Evolutionary conservation across 768 basidiomycete genomes (phyloP).

Genomic region (Mycena crocata): DNA sequence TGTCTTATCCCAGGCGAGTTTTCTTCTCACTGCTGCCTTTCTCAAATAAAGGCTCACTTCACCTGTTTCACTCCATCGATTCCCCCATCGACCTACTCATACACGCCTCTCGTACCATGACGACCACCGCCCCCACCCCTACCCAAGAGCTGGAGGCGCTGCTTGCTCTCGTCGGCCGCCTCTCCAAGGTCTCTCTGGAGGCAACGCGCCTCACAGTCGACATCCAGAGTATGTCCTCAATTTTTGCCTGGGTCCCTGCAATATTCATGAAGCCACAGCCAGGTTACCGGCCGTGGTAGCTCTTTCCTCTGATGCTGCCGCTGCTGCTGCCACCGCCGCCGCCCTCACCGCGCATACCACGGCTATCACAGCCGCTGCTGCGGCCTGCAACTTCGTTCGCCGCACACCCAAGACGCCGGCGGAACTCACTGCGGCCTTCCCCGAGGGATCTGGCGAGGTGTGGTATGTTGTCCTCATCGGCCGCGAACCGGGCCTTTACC

Average conservation of each 20-base stretch:
- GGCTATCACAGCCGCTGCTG: neutral
- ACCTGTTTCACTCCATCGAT: neutral
- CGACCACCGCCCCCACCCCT: neutral
- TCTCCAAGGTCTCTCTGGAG: neutral
- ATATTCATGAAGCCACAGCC: neutral
- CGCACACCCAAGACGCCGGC: neutral
- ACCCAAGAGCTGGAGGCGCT: conserved; percentile 3
- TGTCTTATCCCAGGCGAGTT: no score
- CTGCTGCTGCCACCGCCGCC: neutral
- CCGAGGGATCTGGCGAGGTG: neutral
- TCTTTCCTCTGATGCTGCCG: neutral
- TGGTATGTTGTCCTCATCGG: conserved; percentile 15
- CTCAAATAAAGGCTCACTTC: neutral
- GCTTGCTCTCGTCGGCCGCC: neutral
- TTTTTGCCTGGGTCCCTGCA: neutral
- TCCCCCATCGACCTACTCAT: neutral
- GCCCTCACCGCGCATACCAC: no score
- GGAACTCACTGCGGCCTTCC: neutral
- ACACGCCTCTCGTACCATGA: neutral
- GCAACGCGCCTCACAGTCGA: neutral
- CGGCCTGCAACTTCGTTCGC: neutral
- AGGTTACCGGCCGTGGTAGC: neutral
- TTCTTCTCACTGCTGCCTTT: no score
- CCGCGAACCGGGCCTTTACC: conserved; percentile 6
- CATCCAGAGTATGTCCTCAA: neutral